phyloP scores from a whole-genome alignment of 192 early-diverging fungal species.

The Coemansia javaensis region DNA sequence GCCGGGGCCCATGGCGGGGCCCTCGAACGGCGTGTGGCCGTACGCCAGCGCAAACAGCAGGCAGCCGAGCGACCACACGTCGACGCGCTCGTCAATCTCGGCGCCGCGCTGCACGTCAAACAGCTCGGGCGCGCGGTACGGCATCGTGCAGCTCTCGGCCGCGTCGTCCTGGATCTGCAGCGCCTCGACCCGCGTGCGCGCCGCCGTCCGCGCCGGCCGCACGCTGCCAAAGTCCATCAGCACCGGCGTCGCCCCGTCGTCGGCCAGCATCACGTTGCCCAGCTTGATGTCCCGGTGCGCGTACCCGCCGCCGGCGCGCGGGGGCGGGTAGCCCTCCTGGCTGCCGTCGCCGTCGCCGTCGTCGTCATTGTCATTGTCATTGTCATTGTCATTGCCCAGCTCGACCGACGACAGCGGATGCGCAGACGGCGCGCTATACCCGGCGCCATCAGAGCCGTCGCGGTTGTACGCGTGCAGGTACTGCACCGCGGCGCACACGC shows the following conservation, averaged over 20 bases:
- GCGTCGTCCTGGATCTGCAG: constrained; percentile 68
- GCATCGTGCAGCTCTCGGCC: constrained; percentile 65
- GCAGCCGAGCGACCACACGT: constrained; percentile 76
- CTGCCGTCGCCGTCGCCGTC: neutral
- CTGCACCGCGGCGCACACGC: constrained; percentile 56
- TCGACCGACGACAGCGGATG: neutral
- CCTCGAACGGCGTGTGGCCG: constrained; percentile 66
- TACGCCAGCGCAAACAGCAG: constrained; percentile 69
- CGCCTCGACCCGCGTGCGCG: constrained; percentile 55
- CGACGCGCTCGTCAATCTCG: constrained; percentile 62
- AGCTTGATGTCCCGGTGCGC: constrained; percentile 77
- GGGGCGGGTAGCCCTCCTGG: too few species aligned
- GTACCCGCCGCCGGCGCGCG: constrained; percentile 20
- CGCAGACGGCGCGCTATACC: neutral
- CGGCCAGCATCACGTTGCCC: constrained; percentile 63
- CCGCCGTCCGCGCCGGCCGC: constrained; percentile 53
- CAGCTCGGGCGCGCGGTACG: constrained; percentile 73
- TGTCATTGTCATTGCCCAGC: neutral
- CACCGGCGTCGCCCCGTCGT: constrained; percentile 61
- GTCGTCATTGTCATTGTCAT: neutral
- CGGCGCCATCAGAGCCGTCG: too few species aligned
- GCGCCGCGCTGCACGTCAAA: constrained; percentile 69
- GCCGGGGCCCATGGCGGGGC: constrained; percentile 59
- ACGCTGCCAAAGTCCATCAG: constrained; percentile 79
- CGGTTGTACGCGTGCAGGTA: constrained; percentile 54